A percentile compares a stretch with the other conserved stretches of the same genome.
Evolutionary conservation across 2,329 filamentous ascomycete genomes (phyloP).

Genomic region (Rutstroemia sp.): DNA sequence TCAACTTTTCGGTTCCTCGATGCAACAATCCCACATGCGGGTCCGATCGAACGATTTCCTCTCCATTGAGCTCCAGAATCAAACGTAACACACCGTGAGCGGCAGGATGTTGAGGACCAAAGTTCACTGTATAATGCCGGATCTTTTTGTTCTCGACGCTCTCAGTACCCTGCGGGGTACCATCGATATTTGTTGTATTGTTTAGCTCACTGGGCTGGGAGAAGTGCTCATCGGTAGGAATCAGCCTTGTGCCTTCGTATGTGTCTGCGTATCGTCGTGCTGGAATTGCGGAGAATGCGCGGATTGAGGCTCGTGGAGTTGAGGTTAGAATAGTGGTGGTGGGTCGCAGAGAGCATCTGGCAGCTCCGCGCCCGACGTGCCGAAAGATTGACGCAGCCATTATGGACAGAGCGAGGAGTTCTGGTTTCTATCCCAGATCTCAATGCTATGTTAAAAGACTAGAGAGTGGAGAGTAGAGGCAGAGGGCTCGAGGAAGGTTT

Average conservation of each 20-base stretch:
- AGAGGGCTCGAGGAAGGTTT: background rate
- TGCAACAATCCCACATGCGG: conserved; percentile 95
- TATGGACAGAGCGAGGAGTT: conserved; percentile 29
- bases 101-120: conserved; percentile 95
- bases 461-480: conserved; percentile 12
- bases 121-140: conserved; percentile 98
- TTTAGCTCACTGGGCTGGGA: conserved; percentile 40
- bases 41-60: conserved; percentile 94
- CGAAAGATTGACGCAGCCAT: conserved; percentile 70
- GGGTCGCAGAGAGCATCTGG: conserved; percentile 52
- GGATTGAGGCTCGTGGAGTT: conserved; percentile 34
- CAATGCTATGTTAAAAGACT: conserved; percentile 17
- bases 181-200: conserved; percentile 26
- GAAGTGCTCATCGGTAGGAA: conserved; percentile 58
- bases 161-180: conserved; percentile 34
- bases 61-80: conserved; percentile 95
- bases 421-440: conserved; percentile 20
- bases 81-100: conserved; percentile 96
- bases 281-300: conserved; percentile 59
- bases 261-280: conserved; percentile 56
- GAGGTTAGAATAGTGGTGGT: conserved; percentile 25
- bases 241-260: conserved; percentile 41
- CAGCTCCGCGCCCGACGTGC: conserved; percentile 63
- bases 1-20: conserved; percentile 97
- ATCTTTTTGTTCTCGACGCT: conserved; percentile 67